Evolutionary conservation across 257 asterid species (phyloP).

Genomic region (Eustoma russellianum): DNA sequence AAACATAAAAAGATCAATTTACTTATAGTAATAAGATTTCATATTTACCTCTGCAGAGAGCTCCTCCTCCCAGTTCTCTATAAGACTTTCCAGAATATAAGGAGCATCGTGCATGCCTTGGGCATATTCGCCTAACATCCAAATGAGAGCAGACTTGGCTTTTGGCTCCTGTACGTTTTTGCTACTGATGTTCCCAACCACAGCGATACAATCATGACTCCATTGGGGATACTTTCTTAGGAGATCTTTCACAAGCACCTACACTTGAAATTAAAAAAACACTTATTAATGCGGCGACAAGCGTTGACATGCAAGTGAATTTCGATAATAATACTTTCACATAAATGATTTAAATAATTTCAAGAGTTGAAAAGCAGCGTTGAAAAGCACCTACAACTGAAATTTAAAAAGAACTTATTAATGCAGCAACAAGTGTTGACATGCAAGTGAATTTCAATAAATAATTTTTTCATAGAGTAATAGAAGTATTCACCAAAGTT

Average conservation of each 20-base stretch:
- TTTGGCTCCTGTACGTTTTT: slow-evolving; percentile 90
- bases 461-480: slow-evolving; percentile 1
- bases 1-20: too few relatives aligned
- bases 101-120: slow-evolving; percentile 99
- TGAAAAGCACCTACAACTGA: too few relatives aligned
- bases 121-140: slow-evolving; percentile 99
- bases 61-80: slow-evolving; percentile 98
- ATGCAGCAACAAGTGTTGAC: too few relatives aligned
- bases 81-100: slow-evolving; percentile 66
- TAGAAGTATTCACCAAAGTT: slow-evolving; percentile 60
- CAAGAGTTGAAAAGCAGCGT: too few relatives aligned
- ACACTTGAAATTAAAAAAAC: slow-evolving; percentile 5
- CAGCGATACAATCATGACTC: slow-evolving; percentile 99
- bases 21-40: too few relatives aligned
- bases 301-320: too few relatives aligned
- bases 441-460: neutral
- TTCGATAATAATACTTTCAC: too few relatives aligned
- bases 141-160: slow-evolving; percentile 97
- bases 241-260: slow-evolving; percentile 99
- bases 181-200: slow-evolving; percentile 97
- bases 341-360: too few relatives aligned
- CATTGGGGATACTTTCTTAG: slow-evolving; percentile 98
- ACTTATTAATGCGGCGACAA: neutral
- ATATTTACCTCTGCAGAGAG: slow-evolving; percentile 74
- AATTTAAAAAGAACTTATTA: too few relatives aligned